Percentiles rank a stretch among this genome's conserved stretches.
Conservation (phyloP, 2,329 filamentous ascomycete genomes). For the Byssothecium circinans region DNA sequence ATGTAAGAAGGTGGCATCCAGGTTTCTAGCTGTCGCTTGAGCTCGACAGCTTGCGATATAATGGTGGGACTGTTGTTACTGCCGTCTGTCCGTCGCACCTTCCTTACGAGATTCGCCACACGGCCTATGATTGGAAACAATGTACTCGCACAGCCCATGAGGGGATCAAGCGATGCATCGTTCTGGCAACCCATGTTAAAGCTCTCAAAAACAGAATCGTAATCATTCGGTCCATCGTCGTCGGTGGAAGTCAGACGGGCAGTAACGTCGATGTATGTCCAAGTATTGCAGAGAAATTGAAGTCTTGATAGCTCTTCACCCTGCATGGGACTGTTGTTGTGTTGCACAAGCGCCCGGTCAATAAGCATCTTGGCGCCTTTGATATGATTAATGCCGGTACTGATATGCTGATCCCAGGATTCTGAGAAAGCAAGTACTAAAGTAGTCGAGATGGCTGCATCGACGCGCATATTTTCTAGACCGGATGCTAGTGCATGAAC, state of each 20-base stretch:
- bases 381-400: constrained; percentile 69
- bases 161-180: constrained; percentile 64
- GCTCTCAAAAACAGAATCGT: constrained; percentile 45
- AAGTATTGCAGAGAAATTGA: constrained; percentile 70
- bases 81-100: constrained; percentile 57
- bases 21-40: constrained; percentile 62
- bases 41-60: constrained; percentile 62
- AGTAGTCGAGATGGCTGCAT: constrained; percentile 70
- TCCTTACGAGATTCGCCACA: constrained; percentile 67
- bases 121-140: constrained; percentile 70
- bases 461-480: constrained; percentile 64
- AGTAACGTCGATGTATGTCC: constrained; percentile 75
- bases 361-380: constrained; percentile 67
- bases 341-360: constrained; percentile 58
- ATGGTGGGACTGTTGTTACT: constrained; percentile 59
- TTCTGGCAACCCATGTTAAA: constrained; percentile 35
- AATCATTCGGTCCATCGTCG: constrained; percentile 58
- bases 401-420: constrained; percentile 70
- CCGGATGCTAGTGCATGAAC: constrained; percentile 61
- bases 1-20: constrained; percentile 64
- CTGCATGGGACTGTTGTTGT: constrained; percentile 45
- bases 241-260: constrained; percentile 66
- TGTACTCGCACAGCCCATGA: constrained; percentile 69
- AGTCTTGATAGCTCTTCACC: constrained; percentile 53
- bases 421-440: constrained; percentile 69